Conservation (phyloP, 352 stramenopile genomes). For the Phytophthora palmivora region DNA sequence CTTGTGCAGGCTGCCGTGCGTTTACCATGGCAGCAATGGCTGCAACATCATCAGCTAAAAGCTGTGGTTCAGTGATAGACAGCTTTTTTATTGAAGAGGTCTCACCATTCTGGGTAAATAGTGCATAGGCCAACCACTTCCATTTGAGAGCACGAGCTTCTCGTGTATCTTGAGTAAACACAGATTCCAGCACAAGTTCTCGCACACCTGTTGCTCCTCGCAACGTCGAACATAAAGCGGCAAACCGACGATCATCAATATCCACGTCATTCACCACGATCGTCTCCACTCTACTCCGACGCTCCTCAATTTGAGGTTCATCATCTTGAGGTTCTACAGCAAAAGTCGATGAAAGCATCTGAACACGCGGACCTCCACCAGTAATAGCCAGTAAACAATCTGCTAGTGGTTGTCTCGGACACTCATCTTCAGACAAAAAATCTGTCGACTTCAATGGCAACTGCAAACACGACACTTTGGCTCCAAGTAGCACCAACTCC, state of each 20-base stretch:
- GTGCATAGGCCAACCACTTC: slow-evolving; percentile 37
- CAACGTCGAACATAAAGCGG: slow-evolving; percentile 35
- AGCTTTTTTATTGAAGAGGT: slow-evolving; percentile 23
- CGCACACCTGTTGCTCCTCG: slow-evolving; percentile 11
- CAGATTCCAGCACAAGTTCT: slow-evolving; percentile 31
- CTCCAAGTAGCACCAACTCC: slow-evolving; percentile 29
- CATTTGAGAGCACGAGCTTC: slow-evolving; percentile 28
- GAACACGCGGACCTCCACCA: slow-evolving; percentile 10
- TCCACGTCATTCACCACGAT: slow-evolving; percentile 32
- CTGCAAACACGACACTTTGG: slow-evolving; percentile 39
- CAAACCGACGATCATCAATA: slow-evolving; percentile 39
- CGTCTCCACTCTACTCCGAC: slow-evolving; percentile 13
- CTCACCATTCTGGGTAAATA: slow-evolving; percentile 9
- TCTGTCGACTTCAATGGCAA: slow-evolving; percentile 40
- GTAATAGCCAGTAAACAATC: slow-evolving; percentile 33
- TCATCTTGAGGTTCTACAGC: slow-evolving; percentile 6
- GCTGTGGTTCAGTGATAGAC: slow-evolving; percentile 22
- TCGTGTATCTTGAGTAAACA: slow-evolving; percentile 24
- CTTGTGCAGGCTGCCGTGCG: slow-evolving; percentile 22
- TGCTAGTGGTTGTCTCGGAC: slow-evolving; percentile 35
- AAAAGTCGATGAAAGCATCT: slow-evolving; percentile 16
- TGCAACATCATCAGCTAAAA: slow-evolving; percentile 31
- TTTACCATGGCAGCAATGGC: slow-evolving; percentile 32
- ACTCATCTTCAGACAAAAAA: slow-evolving; percentile 43
- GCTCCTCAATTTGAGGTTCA: not conserved